phyloP scores from a whole-genome alignment of 257 asterid genomes.

The Nicotiana undulata region DNA sequence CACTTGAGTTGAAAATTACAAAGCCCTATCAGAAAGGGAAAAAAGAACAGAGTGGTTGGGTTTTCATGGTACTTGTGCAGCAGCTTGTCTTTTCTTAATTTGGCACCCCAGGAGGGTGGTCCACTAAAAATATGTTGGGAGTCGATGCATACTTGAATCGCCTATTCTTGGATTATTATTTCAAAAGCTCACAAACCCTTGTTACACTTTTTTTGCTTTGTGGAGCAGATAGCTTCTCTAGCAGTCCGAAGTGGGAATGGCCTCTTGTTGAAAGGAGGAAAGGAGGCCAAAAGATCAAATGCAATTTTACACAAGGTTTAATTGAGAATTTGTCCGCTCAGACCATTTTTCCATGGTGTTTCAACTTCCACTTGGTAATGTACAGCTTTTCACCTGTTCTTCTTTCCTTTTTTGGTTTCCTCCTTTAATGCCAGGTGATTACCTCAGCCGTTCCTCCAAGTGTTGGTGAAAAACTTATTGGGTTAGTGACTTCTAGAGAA shows the following conservation, averaged over 20 bases:
- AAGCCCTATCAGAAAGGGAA: not conserved
- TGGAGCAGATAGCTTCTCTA: constrained; percentile 67
- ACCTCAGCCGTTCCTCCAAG: constrained; percentile 58
- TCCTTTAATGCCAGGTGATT: constrained; percentile 38
- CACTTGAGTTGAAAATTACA: not conserved
- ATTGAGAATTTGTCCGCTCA: not conserved
- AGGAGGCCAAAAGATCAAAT: constrained; percentile 71
- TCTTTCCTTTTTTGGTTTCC: not conserved
- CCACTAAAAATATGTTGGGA: not conserved
- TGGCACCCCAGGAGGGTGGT: not conserved
- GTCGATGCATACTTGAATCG: not conserved
- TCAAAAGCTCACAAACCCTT: not conserved
- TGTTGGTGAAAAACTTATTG: constrained; percentile 67
- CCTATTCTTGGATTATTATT: not conserved
- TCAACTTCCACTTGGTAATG: not conserved
- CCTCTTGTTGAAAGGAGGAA: constrained; percentile 76
- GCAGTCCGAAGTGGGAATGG: constrained; percentile 87
- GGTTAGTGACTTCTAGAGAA: constrained; percentile 71
- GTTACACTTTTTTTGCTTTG: not conserved
- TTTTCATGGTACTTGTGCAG: not conserved
- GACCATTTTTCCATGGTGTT: not conserved
- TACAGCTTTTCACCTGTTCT: not conserved
- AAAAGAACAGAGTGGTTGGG: not conserved
- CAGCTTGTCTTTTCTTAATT: not conserved
- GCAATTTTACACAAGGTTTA: constrained; percentile 64